Percentiles rank a stretch among this genome's conserved stretches.
These are phyloP conservation scores for Microdochium nivale DNA, from an alignment of 2,329 filamentous ascomycete genomes.

Conservation along the genomic window DNA sequence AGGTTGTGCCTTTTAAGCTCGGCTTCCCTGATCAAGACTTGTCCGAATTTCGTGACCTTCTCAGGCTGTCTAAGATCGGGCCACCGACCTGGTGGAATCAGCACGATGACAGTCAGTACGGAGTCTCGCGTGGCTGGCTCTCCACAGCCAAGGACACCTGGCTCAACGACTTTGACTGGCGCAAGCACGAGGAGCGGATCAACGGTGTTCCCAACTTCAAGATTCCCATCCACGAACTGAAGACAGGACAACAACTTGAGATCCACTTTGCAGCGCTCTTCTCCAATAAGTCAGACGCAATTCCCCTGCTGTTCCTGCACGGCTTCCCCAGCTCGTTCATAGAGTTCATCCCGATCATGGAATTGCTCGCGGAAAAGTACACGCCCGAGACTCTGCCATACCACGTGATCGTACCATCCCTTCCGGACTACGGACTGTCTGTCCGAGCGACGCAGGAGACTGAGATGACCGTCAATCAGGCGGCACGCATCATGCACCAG, in stretches of 20 bases:
- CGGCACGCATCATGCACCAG: conserved; percentile 35
- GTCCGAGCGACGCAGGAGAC: conserved; percentile 33
- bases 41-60: conserved; percentile 32
- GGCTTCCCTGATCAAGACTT: conserved; percentile 32
- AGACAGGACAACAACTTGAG: conserved; percentile 18
- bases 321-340: conserved; percentile 46
- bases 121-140: conserved; percentile 38
- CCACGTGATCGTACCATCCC: conserved; percentile 45
- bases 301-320: conserved; percentile 42
- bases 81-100: conserved; percentile 39
- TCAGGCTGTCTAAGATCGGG: conserved; percentile 37
- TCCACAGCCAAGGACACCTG: conserved; percentile 28
- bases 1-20: conserved; percentile 5
- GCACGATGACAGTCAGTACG: conserved; percentile 30
- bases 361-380: conserved; percentile 36
- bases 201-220: conserved; percentile 42
- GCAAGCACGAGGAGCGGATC: conserved; percentile 23
- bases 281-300: conserved; percentile 37
- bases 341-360: conserved; percentile 45
- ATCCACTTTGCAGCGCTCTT: conserved; percentile 49
- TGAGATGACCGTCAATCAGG: conserved; percentile 30
- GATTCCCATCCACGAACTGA: conserved; percentile 22
- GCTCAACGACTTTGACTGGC: conserved; percentile 30
- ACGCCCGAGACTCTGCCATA: conserved; percentile 41
- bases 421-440: conserved; percentile 46